A percentile compares a stretch with the other conserved stretches of the same genome.
Conservation (phyloP, 2,329 filamentous ascomycete genomes). For the Penicillium rolfsii region DNA sequence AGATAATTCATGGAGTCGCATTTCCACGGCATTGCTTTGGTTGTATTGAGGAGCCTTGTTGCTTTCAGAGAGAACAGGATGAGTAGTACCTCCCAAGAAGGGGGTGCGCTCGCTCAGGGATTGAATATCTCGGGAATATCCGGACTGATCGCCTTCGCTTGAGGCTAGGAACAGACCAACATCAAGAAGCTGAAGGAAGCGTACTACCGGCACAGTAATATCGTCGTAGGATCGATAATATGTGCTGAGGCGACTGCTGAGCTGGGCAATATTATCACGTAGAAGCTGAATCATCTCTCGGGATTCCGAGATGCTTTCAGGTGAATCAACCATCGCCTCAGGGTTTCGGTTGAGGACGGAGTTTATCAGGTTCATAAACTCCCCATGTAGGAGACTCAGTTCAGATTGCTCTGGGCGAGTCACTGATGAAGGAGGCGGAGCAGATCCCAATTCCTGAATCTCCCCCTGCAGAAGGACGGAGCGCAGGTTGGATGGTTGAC, state of each 20-base stretch:
- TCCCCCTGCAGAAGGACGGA: constrained; percentile 66
- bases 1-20: constrained; percentile 44
- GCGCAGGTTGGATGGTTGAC: constrained; percentile 69
- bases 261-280: constrained; percentile 64
- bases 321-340: constrained; percentile 35
- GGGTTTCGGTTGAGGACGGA: constrained; percentile 55
- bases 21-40: constrained; percentile 36
- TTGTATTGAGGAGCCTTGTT: constrained; percentile 12
- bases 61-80: constrained; percentile 25
- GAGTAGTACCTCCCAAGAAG: constrained; percentile 40
- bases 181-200: constrained; percentile 77
- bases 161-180: constrained; percentile 70
- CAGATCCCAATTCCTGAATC: constrained; percentile 65
- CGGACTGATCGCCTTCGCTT: constrained; percentile 22
- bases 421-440: constrained; percentile 68
- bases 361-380: constrained; percentile 77
- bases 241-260: constrained; percentile 69
- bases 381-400: constrained; percentile 73
- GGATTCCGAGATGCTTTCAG: constrained; percentile 21
- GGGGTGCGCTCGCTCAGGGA: constrained; percentile 43
- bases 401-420: constrained; percentile 72
- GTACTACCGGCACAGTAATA: constrained; percentile 74
- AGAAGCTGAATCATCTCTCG: constrained; percentile 46
- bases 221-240: constrained; percentile 83
- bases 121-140: constrained; percentile 28